Conservation (phyloP, 1,284 basidiomycete species). For the Puccinia horiana region DNA sequence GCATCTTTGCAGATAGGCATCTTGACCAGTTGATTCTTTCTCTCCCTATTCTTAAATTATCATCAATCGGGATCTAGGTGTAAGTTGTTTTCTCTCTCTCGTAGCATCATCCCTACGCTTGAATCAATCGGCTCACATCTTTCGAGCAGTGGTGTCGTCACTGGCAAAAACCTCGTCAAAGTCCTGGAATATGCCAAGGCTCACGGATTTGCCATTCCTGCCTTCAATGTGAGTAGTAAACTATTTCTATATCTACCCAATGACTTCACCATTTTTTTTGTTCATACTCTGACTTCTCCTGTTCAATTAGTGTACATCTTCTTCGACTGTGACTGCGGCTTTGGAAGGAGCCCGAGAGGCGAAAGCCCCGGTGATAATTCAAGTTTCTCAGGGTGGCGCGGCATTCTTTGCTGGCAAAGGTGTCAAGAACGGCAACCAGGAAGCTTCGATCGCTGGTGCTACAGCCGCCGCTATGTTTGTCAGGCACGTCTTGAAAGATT, state of each 20-base stretch:
- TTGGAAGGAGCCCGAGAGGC: conserved; percentile 87
- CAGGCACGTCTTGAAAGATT: conserved; percentile 62
- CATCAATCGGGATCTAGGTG: not conserved
- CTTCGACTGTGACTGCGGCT: conserved; percentile 79
- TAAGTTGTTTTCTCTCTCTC: conserved; percentile 14
- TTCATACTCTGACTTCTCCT: not conserved
- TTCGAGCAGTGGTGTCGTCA: conserved; percentile 46
- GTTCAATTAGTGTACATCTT: conserved; percentile 62
- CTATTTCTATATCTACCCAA: not conserved
- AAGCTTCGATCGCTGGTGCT: conserved; percentile 92
- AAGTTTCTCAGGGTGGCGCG: conserved; percentile 93
- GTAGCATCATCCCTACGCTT: not conserved
- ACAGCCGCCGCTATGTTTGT: conserved; percentile 90
- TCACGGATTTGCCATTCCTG: conserved; percentile 47
- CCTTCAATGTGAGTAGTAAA: conserved; percentile 41
- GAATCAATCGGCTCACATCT: not conserved
- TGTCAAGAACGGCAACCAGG: conserved; percentile 88
- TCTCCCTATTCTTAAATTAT: not conserved
- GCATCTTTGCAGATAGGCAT: not conserved
- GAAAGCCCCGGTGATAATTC: conserved; percentile 97
- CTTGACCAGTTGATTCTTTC: not conserved
- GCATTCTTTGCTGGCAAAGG: conserved; percentile 98
- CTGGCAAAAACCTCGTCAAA: conserved; percentile 47
- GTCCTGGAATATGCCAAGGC: conserved; percentile 48
- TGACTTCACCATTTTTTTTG: not conserved